A percentile compares a stretch with the other conserved stretches of the same genome.
Evolutionary conservation across 2,329 filamentous ascomycete genomes (phyloP).

Genomic region (Cercospora janseana): DNA sequence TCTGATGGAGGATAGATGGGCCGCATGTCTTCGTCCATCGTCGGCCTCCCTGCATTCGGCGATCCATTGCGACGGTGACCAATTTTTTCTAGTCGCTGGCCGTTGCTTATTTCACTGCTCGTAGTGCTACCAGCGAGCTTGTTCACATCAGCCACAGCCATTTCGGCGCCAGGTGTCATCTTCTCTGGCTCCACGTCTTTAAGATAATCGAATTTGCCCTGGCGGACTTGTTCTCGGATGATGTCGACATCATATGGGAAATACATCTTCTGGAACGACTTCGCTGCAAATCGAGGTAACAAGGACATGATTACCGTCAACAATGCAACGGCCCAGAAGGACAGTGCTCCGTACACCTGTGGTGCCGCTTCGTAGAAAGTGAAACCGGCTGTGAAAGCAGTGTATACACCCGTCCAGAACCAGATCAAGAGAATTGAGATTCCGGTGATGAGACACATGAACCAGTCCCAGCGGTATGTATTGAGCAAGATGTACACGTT

Average conservation of each 20-base stretch:
- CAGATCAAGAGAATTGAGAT: conserved; percentile 87
- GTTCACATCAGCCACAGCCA: conserved; percentile 44
- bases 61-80: conserved; percentile 45
- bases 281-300: conserved; percentile 82
- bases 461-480: conserved; percentile 97
- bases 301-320: conserved; percentile 79
- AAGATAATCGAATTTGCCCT: conserved; percentile 78
- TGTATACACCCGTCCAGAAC: conserved; percentile 93
- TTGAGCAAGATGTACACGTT: conserved; percentile 95
- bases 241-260: conserved; percentile 92
- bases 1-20: conserved; percentile 93
- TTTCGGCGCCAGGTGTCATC: conserved; percentile 20
- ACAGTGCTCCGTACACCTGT: conserved; percentile 75
- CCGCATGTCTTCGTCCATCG: conserved; percentile 79
- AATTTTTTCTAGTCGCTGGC: conserved; percentile 23
- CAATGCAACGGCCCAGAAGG: conserved; percentile 83
- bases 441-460: conserved; percentile 77
- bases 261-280: conserved; percentile 89
- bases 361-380: conserved; percentile 73
- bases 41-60: conserved; percentile 36
- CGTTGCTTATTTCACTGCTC: conserved; percentile 53
- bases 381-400: conserved; percentile 56
- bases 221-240: conserved; percentile 82
- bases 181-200: conserved; percentile 51
- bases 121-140: conserved; percentile 53